Percentiles rank a stretch among this genome's conserved stretches.
Evolutionary conservation across 352 stramenopile species (phyloP).

Genomic region (Globisporangium recalcitrans): DNA sequence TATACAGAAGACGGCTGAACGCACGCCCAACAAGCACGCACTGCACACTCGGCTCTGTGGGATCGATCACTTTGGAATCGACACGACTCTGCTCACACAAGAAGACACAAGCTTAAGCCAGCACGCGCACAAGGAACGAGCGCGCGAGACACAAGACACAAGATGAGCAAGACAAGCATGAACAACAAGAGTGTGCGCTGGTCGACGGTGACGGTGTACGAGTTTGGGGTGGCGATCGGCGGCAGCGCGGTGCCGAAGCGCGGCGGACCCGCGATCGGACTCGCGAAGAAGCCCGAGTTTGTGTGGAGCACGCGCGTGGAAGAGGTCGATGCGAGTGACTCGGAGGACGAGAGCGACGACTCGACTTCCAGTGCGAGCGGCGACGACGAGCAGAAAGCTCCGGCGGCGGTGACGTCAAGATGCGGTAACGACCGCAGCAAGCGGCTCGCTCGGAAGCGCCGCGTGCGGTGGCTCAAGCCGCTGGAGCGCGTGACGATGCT

Average conservation of each 20-base stretch:
- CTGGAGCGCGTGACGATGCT: constrained; percentile 26
- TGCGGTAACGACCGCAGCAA: constrained; percentile 5
- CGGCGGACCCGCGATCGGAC: constrained; percentile 43
- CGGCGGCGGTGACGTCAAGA: not conserved
- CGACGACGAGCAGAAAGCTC: constrained; percentile 4
- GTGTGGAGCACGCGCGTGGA: constrained; percentile 50
- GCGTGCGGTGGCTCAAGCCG: constrained; percentile 30
- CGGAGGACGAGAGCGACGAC: constrained; percentile 10
- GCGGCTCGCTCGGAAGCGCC: constrained; percentile 10
- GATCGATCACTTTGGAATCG: constrained; percentile 7
- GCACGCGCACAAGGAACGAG: not conserved
- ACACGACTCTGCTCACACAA: not conserved
- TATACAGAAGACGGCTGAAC: not conserved
- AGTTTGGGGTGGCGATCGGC: constrained; percentile 52
- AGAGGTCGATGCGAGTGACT: constrained; percentile 18
- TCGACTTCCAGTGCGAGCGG: not conserved
- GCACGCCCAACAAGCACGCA: not conserved
- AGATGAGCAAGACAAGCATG: constrained; percentile 1
- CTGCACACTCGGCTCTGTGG: no score
- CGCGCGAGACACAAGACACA: not conserved
- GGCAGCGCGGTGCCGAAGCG: constrained; percentile 45
- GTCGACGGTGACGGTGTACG: constrained; percentile 60
- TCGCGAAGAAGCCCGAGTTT: constrained; percentile 32
- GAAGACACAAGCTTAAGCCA: not conserved
- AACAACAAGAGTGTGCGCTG: constrained; percentile 41